phyloP scores from a whole-genome alignment of 2,329 filamentous ascomycete species.

The Colletotrichum spaethianum region DNA sequence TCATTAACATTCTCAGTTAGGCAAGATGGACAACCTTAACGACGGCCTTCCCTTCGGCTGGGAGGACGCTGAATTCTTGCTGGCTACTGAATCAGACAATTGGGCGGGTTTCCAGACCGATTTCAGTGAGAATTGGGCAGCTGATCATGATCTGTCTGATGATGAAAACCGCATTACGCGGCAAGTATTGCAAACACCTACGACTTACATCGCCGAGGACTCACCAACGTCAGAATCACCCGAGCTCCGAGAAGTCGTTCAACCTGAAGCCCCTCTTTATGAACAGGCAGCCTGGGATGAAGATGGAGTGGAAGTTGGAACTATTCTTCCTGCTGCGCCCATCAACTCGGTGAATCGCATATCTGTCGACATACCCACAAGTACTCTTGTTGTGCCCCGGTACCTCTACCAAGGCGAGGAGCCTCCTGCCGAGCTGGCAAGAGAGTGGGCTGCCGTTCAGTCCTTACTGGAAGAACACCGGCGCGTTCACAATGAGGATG shows the following conservation, averaged over 20 bases:
- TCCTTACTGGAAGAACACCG: slow-evolving; percentile 46
- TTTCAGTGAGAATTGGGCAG: neutral
- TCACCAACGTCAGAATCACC: no score
- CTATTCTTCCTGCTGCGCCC: neutral
- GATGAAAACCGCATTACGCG: neutral
- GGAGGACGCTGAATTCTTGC: neutral
- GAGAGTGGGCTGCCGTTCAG: slow-evolving; percentile 52
- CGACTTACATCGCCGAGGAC: neutral
- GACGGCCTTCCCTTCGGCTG: slow-evolving; percentile 4
- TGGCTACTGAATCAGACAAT: neutral
- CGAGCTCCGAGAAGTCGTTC: neutral
- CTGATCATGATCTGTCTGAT: neutral
- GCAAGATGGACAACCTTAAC: neutral
- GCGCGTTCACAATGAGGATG: slow-evolving; percentile 30
- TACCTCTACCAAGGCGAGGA: slow-evolving; percentile 45
- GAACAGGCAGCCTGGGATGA: neutral
- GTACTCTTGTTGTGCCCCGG: slow-evolving; percentile 23
- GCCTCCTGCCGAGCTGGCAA: slow-evolving; percentile 43
- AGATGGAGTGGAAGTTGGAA: neutral
- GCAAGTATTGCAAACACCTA: neutral
- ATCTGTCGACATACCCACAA: slow-evolving; percentile 21
- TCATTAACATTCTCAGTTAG: neutral
- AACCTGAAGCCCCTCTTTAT: neutral
- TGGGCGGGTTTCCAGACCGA: neutral
- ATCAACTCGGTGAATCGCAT: neutral